These are phyloP conservation scores for Penicillium parvum DNA, from an alignment of 495 filamentous ascomycete species.

Conservation along the genomic window DNA sequence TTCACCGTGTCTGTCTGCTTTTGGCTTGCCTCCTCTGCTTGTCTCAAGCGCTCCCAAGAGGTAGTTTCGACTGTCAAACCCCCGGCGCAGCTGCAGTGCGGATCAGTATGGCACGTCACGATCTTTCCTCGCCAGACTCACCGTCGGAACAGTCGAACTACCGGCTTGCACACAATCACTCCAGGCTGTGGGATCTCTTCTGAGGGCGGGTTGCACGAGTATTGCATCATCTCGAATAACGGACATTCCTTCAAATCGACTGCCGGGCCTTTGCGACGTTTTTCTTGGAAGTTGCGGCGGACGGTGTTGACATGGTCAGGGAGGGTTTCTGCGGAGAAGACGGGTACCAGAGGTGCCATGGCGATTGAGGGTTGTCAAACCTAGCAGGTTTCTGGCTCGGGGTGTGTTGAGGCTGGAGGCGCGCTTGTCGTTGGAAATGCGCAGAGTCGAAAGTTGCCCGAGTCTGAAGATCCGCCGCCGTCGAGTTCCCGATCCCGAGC, in stretches of 20 bases:
- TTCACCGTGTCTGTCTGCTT: conserved; percentile 10
- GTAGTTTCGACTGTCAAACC: conserved; percentile 81
- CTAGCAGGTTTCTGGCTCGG: neutral
- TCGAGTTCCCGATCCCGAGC: conserved; percentile 7
- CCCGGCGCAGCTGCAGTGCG: conserved; percentile 59
- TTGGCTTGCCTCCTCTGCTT: conserved; percentile 26
- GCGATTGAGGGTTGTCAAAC: neutral
- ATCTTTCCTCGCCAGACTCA: conserved; percentile 37
- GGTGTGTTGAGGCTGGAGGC: neutral
- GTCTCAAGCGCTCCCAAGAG: conserved; percentile 56
- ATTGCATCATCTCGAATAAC: conserved; percentile 75
- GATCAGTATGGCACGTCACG: neutral
- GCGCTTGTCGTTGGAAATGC: neutral
- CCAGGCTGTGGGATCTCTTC: conserved; percentile 51
- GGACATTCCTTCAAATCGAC: conserved; percentile 65
- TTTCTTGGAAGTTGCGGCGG: conserved; percentile 39
- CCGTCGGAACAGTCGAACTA: conserved; percentile 76
- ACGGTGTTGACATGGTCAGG: conserved; percentile 40
- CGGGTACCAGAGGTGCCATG: conserved; percentile 43
- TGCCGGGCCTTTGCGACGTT: conserved; percentile 38
- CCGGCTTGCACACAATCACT: conserved; percentile 63
- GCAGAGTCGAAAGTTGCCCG: conserved; percentile 1
- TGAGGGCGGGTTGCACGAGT: conserved; percentile 63
- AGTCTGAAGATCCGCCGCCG: conserved; percentile 5
- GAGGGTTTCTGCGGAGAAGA: conserved; percentile 37